Evolutionary conservation across 805 yeast genomes (phyloP).

Genomic region (Ogataea paradorogensis): DNA sequence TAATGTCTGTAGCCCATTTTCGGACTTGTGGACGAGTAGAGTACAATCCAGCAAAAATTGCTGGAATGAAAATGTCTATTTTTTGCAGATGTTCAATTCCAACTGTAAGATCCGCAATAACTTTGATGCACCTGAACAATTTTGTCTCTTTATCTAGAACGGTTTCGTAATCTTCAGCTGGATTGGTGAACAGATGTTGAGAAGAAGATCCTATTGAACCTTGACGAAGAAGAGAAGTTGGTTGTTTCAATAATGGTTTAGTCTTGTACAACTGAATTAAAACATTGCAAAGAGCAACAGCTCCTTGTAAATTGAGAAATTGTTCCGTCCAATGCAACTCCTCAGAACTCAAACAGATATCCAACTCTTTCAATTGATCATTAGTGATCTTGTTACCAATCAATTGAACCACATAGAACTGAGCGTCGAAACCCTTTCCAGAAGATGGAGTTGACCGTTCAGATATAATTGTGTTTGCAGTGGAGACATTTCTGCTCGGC

Average conservation of each 20-base stretch:
- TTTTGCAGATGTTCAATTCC: constrained; percentile 68
- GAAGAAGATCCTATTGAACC: neutral
- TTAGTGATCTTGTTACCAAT: constrained; percentile 66
- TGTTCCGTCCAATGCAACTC: constrained; percentile 71
- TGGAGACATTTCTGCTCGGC: constrained; percentile 15
- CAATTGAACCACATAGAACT: constrained; percentile 69
- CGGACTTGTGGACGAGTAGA: constrained; percentile 81
- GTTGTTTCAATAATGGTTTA: constrained; percentile 22
- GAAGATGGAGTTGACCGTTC: constrained; percentile 12
- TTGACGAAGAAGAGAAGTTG: neutral
- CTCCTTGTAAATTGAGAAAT: constrained; percentile 85
- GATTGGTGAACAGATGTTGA: constrained; percentile 26
- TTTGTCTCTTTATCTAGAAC: constrained; percentile 67
- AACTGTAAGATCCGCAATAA: constrained; percentile 64
- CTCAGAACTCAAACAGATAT: constrained; percentile 92
- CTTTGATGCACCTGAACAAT: constrained; percentile 77
- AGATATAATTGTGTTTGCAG: constrained; percentile 12
- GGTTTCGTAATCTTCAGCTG: constrained; percentile 31
- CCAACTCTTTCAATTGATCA: constrained; percentile 73
- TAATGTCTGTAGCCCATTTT: constrained; percentile 77
- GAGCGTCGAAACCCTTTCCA: constrained; percentile 49
- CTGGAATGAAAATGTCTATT: constrained; percentile 54
- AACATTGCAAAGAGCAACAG: constrained; percentile 76
- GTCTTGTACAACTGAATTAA: constrained; percentile 41
- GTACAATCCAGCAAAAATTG: constrained; percentile 73